Percentiles rank a stretch among this genome's conserved stretches.
phyloP scores from a whole-genome alignment of 495 filamentous ascomycete species.

The Letharia lupina region DNA sequence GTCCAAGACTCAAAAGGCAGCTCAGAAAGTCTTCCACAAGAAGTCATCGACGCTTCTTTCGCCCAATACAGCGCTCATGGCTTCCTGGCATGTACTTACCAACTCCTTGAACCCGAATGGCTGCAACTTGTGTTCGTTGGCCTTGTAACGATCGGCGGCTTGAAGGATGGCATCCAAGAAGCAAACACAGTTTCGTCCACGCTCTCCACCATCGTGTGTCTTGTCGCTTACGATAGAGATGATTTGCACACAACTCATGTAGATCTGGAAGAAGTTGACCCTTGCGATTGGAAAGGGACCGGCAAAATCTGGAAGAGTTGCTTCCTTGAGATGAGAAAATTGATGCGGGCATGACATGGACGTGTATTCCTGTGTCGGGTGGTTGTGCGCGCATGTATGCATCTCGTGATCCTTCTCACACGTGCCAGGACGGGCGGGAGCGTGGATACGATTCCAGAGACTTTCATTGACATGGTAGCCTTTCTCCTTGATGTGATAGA shows the following conservation, averaged over 20 bases:
- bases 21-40: slow-evolving; percentile 21
- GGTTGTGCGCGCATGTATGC: not conserved
- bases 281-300: slow-evolving; percentile 21
- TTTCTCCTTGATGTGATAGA: slow-evolving; percentile 23
- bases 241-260: slow-evolving; percentile 22
- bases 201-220: slow-evolving; percentile 19
- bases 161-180: slow-evolving; percentile 19
- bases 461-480: slow-evolving; percentile 17
- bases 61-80: slow-evolving; percentile 15
- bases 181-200: slow-evolving; percentile 22
- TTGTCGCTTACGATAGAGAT: slow-evolving; percentile 20
- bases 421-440: not conserved
- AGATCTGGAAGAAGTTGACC: slow-evolving; percentile 24
- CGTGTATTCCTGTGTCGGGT: not conserved
- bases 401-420: not conserved
- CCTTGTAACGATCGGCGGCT: slow-evolving; percentile 21
- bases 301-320: slow-evolving; percentile 12
- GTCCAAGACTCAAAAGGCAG: not conserved
- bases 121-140: slow-evolving; percentile 7
- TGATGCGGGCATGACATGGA: not conserved
- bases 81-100: slow-evolving; percentile 17
- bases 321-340: slow-evolving; percentile 13
- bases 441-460: not conserved
- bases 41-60: slow-evolving; percentile 19
- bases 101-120: slow-evolving; percentile 18